Conservation (phyloP, 192 early-diverging fungal species). For the Lobosporangium transversale region DNA sequence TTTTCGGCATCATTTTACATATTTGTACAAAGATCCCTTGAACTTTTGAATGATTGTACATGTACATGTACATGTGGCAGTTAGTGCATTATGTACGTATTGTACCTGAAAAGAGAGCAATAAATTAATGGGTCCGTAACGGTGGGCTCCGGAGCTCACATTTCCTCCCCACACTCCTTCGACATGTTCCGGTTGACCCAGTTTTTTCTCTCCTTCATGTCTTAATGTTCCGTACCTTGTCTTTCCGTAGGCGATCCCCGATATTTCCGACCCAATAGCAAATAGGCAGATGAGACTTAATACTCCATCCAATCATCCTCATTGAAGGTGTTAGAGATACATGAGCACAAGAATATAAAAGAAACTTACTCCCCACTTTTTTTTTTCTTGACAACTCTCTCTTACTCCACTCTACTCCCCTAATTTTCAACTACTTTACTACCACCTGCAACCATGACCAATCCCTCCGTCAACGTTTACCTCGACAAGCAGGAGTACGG, state of each 20-base stretch:
- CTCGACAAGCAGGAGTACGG: conserved; percentile 67
- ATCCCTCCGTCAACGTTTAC: conserved; percentile 36
- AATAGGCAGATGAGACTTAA: not conserved
- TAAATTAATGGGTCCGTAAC: not conserved
- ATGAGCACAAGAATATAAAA: too few relatives aligned
- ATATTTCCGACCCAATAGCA: not conserved
- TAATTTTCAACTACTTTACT: not conserved
- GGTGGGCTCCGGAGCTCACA: not conserved
- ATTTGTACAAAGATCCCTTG: too few relatives aligned
- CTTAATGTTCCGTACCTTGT: not conserved
- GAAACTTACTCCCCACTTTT: not conserved
- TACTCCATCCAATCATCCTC: not conserved
- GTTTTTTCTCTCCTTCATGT: not conserved
- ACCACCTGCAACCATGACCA: conserved; percentile 19
- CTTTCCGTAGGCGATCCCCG: not conserved
- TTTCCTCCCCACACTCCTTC: not conserved
- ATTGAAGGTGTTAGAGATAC: too few relatives aligned
- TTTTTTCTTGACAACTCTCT: not conserved
- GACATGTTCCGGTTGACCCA: not conserved
- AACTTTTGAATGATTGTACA: too few relatives aligned
- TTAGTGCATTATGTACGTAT: too few relatives aligned
- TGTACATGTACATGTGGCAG: too few relatives aligned
- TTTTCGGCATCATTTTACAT: too few relatives aligned
- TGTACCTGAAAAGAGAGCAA: too few relatives aligned
- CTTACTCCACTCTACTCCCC: not conserved